A percentile compares a stretch with the other conserved stretches of the same genome.
Evolutionary conservation across 1,139 yeast genomes (phyloP).

Genomic region (Yamadazyma blattariae): DNA sequence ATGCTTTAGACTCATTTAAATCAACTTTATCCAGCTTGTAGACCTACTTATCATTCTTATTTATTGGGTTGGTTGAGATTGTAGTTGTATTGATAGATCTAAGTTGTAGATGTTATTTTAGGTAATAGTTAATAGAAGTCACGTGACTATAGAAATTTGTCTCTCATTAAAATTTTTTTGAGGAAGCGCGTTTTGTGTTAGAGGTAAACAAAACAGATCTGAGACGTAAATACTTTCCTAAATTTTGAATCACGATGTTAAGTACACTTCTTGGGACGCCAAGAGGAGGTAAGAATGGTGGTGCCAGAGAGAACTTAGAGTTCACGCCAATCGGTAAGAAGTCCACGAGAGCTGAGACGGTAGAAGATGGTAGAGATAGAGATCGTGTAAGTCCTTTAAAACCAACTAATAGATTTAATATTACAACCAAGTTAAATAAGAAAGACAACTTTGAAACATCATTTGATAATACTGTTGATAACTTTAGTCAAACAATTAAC

Average conservation of each 20-base stretch:
- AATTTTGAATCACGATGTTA: conserved; percentile 1
- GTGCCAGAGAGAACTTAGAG: conserved; percentile 19
- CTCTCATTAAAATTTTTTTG: too few relatives aligned
- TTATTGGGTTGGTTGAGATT: too few relatives aligned
- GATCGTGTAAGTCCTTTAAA: conserved; percentile 6
- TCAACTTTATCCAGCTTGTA: conserved; percentile 19
- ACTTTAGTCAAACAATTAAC: conserved; percentile 12
- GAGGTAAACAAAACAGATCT: neutral
- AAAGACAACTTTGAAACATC: conserved; percentile 21
- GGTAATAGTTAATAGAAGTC: too few relatives aligned
- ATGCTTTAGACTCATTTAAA: conserved; percentile 58
- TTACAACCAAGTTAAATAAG: conserved; percentile 8
- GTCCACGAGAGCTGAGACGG: conserved; percentile 1
- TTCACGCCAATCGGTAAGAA: conserved; percentile 43
- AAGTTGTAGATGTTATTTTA: too few relatives aligned
- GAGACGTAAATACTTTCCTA: neutral
- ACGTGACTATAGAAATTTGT: neutral
- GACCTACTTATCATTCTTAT: neutral
- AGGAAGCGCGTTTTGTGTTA: neutral
- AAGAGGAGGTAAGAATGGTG: conserved; percentile 10
- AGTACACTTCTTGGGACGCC: conserved; percentile 28
- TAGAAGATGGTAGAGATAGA: neutral
- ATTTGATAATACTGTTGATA: conserved; percentile 33
- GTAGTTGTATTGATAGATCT: too few relatives aligned
- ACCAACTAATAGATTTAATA: conserved; percentile 9